Evolutionary conservation across 1,139 yeast species (phyloP).

Genomic region (Candida buenavistaensis): DNA sequence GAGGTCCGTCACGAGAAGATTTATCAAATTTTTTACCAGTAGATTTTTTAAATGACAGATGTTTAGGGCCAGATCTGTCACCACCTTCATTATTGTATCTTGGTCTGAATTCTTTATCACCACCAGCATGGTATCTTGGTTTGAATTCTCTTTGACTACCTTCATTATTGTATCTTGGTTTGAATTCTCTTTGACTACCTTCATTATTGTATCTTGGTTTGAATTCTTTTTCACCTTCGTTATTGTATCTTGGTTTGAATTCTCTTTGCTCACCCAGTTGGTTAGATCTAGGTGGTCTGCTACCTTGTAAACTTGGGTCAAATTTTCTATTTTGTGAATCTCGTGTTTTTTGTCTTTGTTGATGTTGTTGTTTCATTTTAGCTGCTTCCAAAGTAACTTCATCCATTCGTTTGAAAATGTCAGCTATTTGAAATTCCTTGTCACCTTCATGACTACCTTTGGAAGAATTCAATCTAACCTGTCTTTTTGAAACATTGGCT

Average conservation of each 20-base stretch:
- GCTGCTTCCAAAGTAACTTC: constrained; percentile 20
- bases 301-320: background rate
- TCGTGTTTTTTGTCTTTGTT: background rate
- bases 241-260: no score
- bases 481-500: constrained; percentile 5
- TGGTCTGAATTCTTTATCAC: constrained; percentile 2
- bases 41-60: no score
- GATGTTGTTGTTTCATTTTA: constrained; percentile 4
- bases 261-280: no score
- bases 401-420: constrained; percentile 38
- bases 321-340: background rate
- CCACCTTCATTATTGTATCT: constrained; percentile 1
- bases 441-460: constrained; percentile 1
- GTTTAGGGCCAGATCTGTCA: no score
- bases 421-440: constrained; percentile 20
- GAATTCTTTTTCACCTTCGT: background rate
- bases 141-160: no score
- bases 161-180: no score
- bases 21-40: constrained; percentile 5
- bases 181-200: constrained; percentile 1
- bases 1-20: constrained; percentile 8
- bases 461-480: constrained; percentile 11
- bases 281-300: background rate
- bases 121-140: background rate
- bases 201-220: constrained; percentile 1